Conservation (phyloP, 164 flowering plant species). For the Magnolia sinica region DNA sequence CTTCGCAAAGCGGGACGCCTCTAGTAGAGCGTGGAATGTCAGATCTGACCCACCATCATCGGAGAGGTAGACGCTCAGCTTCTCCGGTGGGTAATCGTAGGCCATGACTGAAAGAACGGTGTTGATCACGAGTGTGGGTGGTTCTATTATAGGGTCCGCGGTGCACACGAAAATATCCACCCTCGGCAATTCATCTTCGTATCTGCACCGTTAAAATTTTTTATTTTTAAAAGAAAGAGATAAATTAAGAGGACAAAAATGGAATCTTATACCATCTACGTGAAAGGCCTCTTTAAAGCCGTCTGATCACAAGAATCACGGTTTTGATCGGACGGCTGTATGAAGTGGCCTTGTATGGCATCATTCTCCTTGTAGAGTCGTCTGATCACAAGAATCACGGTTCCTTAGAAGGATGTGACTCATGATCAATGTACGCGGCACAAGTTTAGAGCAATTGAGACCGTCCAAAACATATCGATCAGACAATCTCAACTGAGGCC, state of each 20-base stretch:
- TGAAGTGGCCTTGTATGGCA: no score
- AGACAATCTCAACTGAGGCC: no score
- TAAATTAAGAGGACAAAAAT: no score
- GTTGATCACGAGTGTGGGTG: constrained; percentile 38
- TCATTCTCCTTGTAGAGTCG: background rate
- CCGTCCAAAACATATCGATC: no score
- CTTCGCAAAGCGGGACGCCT: constrained; percentile 38
- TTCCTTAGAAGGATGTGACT: no score
- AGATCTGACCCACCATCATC: constrained; percentile 45
- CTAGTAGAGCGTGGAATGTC: constrained; percentile 42
- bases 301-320: no score
- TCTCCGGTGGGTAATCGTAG: constrained; percentile 40
- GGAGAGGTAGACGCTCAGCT: constrained; percentile 38
- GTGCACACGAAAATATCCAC: constrained; percentile 49
- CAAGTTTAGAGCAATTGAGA: no score
- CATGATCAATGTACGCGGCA: no score
- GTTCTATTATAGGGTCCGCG: constrained; percentile 41
- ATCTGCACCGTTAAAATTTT: constrained; percentile 1
- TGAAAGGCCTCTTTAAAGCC: no score
- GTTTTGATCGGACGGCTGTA: no score
- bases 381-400: no score
- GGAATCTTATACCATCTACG: background rate
- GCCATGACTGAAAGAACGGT: constrained; percentile 42
- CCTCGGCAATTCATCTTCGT: constrained; percentile 25
- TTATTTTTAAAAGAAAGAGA: background rate